These are phyloP conservation scores for Trypanosoma platydactyli DNA, from an alignment of 208 protist species.

Conservation along the genomic window DNA sequence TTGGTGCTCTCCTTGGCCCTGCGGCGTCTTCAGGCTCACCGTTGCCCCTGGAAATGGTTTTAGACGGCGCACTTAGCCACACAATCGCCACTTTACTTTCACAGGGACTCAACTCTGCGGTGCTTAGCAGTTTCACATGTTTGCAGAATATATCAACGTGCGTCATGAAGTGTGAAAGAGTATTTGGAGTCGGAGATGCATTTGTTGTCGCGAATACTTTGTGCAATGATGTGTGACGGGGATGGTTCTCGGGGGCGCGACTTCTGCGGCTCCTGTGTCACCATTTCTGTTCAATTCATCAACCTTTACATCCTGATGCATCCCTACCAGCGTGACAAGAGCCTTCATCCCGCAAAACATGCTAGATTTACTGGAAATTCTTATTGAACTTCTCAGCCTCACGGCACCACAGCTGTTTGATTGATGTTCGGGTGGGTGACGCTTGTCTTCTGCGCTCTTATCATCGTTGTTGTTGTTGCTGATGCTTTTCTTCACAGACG, in stretches of 20 bases:
- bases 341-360: no score
- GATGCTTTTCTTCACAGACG: no score
- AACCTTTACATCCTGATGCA: no score
- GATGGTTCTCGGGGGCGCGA: not conserved
- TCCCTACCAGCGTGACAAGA: no score
- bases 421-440: no score
- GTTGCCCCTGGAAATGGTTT: slow-evolving; percentile 22
- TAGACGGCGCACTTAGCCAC: slow-evolving; percentile 47
- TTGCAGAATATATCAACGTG: slow-evolving; percentile 89
- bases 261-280: no score
- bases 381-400: no score
- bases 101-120: slow-evolving; percentile 38
- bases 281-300: no score
- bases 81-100: slow-evolving; percentile 51
- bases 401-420: no score
- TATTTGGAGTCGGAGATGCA: slow-evolving; percentile 37
- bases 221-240: not conserved
- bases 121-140: slow-evolving; percentile 49
- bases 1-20: slow-evolving; percentile 31
- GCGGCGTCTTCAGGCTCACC: slow-evolving; percentile 25
- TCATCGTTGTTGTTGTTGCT: no score
- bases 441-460: no score
- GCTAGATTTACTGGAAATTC: no score
- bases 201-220: not conserved
- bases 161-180: slow-evolving; percentile 84